Conservation (phyloP, 169 alveolate genomes). For the Fabrea salina region DNA sequence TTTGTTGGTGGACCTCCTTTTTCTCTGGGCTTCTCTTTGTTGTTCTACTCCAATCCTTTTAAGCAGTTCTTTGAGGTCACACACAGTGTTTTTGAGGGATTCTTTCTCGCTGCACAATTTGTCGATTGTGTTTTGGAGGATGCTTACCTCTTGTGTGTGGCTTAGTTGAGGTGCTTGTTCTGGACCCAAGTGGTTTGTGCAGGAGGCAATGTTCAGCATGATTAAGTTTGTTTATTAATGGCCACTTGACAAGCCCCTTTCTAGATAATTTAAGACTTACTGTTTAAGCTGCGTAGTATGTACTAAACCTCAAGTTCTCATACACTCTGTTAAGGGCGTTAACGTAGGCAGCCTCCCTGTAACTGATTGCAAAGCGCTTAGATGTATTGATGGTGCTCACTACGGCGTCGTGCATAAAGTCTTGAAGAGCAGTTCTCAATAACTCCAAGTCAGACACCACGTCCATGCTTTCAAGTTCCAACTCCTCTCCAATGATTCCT, state of each 20-base stretch:
- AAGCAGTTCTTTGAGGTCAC: not conserved
- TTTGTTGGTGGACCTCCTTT: not conserved
- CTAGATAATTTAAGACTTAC: too few species aligned
- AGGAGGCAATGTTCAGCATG: too few species aligned
- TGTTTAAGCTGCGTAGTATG: not conserved
- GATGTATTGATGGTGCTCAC: not conserved
- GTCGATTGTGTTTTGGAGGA: not conserved
- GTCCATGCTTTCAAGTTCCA: not conserved
- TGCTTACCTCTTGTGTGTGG: not conserved
- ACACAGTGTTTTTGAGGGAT: not conserved
- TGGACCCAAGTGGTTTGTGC: too few species aligned
- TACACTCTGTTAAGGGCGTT: slow-evolving; percentile 25
- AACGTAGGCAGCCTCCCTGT: slow-evolving; percentile 28
- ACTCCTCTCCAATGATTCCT: not conserved
- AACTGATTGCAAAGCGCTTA: slow-evolving; percentile 6
- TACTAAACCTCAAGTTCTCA: slow-evolving; percentile 13
- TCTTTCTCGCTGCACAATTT: not conserved
- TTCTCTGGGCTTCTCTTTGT: not conserved
- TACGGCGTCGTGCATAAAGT: not conserved
- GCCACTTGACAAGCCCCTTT: not conserved
- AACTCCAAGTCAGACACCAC: slow-evolving; percentile 21
- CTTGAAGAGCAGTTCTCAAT: slow-evolving; percentile 21
- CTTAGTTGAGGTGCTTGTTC: too few species aligned
- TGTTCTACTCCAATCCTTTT: not conserved
- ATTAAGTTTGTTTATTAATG: too few species aligned